phyloP scores from a whole-genome alignment of 2,329 filamentous ascomycete genomes.

The Thielaviopsis musarum region DNA sequence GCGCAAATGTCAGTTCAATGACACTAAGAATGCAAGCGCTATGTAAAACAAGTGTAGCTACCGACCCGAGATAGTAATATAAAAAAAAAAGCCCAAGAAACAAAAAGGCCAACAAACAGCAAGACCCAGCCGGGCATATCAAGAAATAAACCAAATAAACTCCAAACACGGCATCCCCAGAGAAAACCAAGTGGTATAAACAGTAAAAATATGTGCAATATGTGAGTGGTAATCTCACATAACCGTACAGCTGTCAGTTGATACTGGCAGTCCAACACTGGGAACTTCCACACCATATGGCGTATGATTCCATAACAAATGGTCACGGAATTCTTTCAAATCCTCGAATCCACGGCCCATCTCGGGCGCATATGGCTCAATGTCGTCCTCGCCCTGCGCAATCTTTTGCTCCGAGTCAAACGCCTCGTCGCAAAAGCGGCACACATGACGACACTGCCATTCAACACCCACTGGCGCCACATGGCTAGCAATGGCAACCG shows the following conservation, averaged over 20 bases:
- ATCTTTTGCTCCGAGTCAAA: conserved; percentile 25
- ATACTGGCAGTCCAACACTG: conserved; percentile 20
- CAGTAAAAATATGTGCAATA: background rate
- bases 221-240: conserved; percentile 23
- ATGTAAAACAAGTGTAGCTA: conserved; percentile 1
- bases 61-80: background rate
- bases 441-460: conserved; percentile 35
- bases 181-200: background rate
- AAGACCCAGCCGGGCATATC: background rate
- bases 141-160: background rate
- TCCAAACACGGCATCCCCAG: background rate
- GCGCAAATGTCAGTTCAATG: background rate
- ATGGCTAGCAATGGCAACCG: conserved; percentile 41
- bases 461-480: conserved; percentile 31
- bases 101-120: conserved; percentile 1
- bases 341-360: conserved; percentile 32
- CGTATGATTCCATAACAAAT: conserved; percentile 40
- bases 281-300: conserved; percentile 15
- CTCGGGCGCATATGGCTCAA: conserved; percentile 32
- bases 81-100: conserved; percentile 2
- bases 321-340: conserved; percentile 32
- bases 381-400: conserved; percentile 28
- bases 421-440: conserved; percentile 40
- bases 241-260: conserved; percentile 25
- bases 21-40: background rate